Percentiles rank a stretch among this genome's conserved stretches.
Conservation (phyloP, 2,329 filamentous ascomycete species). For the Laburnicola sp. region DNA sequence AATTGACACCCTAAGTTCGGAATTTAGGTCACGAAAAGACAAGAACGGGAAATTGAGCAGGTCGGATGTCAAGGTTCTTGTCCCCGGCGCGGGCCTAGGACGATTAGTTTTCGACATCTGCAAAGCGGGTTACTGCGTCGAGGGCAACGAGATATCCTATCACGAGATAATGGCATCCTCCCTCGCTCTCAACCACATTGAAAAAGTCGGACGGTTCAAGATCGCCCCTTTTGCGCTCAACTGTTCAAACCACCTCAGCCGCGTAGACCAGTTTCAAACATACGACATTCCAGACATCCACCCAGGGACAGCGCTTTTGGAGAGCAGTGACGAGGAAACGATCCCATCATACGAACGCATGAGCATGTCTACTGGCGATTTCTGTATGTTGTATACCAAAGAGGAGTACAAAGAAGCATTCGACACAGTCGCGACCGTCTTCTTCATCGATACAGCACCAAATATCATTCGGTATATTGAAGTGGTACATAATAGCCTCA, state of each 20-base stretch:
- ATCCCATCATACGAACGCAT: conserved; percentile 52
- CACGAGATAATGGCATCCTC: conserved; percentile 89
- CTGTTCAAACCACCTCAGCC: conserved; percentile 81
- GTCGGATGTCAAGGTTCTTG: conserved; percentile 66
- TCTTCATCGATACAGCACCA: conserved; percentile 96
- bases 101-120: conserved; percentile 88
- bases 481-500: conserved; percentile 76
- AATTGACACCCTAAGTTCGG: conserved; percentile 62
- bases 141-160: conserved; percentile 95
- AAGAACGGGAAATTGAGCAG: conserved; percentile 28
- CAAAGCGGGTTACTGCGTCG: conserved; percentile 69
- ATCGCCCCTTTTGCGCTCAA: conserved; percentile 84
- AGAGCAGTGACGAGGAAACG: conserved; percentile 12
- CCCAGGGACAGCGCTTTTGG: conserved; percentile 43
- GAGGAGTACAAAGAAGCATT: conserved; percentile 65
- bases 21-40: conserved; percentile 41
- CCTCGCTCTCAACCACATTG: conserved; percentile 71
- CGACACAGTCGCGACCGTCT: conserved; percentile 84
- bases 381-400: conserved; percentile 79
- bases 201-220: conserved; percentile 63
- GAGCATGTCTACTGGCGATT: conserved; percentile 93
- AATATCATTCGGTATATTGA: conserved; percentile 90
- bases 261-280: conserved; percentile 72
- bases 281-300: conserved; percentile 77
- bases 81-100: conserved; percentile 88